A percentile compares a stretch with the other conserved stretches of the same genome.
phyloP scores from a whole-genome alignment of 164 flowering plant genomes.

The Hamamelis virginiana region DNA sequence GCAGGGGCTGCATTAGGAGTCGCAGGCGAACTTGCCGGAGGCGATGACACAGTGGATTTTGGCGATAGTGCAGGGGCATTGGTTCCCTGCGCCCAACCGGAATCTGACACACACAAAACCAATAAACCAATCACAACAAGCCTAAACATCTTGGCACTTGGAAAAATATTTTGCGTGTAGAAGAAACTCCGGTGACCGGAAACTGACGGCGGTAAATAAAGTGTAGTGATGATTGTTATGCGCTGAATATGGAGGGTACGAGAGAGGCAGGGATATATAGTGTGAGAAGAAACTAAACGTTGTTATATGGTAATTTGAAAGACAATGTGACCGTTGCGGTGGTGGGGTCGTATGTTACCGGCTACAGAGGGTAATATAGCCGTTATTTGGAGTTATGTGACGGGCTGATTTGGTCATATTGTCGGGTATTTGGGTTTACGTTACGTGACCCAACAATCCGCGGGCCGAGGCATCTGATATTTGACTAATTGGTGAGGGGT shows the following conservation, averaged over 20 bases:
- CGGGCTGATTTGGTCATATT: conserved; percentile 8
- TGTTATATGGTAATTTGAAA: neutral
- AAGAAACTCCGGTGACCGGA: neutral
- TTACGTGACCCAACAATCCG: neutral
- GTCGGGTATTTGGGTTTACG: neutral
- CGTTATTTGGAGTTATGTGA: conserved; percentile 19
- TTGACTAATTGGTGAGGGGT: too few relatives aligned
- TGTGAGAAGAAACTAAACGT: conserved; percentile 1
- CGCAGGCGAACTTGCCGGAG: conserved; percentile 19
- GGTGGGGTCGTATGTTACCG: conserved; percentile 16
- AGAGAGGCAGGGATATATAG: conserved; percentile 1
- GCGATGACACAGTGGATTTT: neutral
- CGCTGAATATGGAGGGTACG: conserved; percentile 1
- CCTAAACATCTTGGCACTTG: neutral
- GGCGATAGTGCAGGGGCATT: conserved; percentile 33
- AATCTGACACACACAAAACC: conserved; percentile 9
- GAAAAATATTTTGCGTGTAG: neutral
- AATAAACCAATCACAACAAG: neutral
- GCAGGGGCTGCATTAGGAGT: conserved; percentile 10
- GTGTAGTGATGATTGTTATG: neutral
- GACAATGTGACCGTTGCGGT: conserved; percentile 36
- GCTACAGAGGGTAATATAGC: conserved; percentile 21
- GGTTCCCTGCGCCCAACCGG: conserved; percentile 23
- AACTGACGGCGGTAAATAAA: neutral
- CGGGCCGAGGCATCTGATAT: neutral